Conservation (phyloP, 1,284 basidiomycete species). For the Papiliotrema terrestris region DNA sequence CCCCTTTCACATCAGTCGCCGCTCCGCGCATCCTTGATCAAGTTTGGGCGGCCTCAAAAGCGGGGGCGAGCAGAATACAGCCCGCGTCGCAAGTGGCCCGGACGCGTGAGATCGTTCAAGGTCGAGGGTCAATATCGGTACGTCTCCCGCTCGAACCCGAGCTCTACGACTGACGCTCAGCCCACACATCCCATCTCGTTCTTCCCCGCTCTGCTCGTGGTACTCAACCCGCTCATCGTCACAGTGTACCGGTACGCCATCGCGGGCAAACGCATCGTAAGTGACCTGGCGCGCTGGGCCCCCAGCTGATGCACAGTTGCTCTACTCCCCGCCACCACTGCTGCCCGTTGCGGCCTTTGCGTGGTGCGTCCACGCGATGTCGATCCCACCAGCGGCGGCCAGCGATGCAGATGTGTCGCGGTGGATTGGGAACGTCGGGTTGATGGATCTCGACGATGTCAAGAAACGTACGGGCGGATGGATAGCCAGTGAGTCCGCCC, state of each 20-base stretch:
- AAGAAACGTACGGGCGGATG: slow-evolving; percentile 33
- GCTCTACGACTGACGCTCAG: slow-evolving; percentile 8
- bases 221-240: slow-evolving; percentile 38
- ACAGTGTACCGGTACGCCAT: slow-evolving; percentile 39
- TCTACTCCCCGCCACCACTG: slow-evolving; percentile 42
- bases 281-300: neutral
- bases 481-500: slow-evolving; percentile 37
- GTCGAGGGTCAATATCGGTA: neutral
- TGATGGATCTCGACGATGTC: slow-evolving; percentile 38
- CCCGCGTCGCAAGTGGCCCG: neutral
- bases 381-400: slow-evolving; percentile 26
- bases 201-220: slow-evolving; percentile 29
- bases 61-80: neutral
- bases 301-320: slow-evolving; percentile 19
- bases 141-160: neutral
- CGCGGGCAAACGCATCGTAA: slow-evolving; percentile 36
- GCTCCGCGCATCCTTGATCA: slow-evolving; percentile 9
- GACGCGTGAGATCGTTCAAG: slow-evolving; percentile 1
- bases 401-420: slow-evolving; percentile 11
- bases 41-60: slow-evolving; percentile 10
- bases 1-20: slow-evolving; percentile 9
- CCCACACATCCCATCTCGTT: slow-evolving; percentile 32
- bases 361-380: slow-evolving; percentile 41
- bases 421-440: slow-evolving; percentile 40
- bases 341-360: slow-evolving; percentile 37